These are phyloP conservation scores for Sporothrix schenckii DNA, from an alignment of 2,329 filamentous ascomycete genomes.

Conservation along the genomic window DNA sequence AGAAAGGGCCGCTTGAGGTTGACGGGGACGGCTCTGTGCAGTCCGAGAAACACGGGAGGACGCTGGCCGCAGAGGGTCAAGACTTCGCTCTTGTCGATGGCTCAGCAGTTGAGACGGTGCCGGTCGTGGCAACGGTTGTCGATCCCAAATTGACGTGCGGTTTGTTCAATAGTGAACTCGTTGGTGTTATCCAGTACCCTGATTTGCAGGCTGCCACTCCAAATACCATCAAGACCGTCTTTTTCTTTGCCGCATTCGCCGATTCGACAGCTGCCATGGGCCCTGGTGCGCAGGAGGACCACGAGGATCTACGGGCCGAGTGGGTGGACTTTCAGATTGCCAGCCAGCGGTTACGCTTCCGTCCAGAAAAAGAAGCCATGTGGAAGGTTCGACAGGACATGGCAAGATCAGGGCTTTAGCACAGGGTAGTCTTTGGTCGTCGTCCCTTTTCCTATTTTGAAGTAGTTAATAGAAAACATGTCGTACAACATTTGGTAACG, in stretches of 20 bases:
- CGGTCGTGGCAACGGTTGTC: neutral
- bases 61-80: neutral
- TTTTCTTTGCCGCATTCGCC: conserved; percentile 46
- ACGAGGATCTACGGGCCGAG: conserved; percentile 34
- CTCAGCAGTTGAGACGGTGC: neutral
- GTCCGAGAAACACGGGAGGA: neutral
- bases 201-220: conserved; percentile 43
- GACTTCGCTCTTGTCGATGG: neutral
- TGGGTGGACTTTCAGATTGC: conserved; percentile 33
- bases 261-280: conserved; percentile 33
- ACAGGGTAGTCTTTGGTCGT: neutral
- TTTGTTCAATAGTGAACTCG: conserved; percentile 44
- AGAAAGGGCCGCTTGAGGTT: neutral
- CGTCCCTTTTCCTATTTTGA: too few species aligned
- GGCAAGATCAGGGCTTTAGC: conserved; percentile 33
- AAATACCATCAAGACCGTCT: conserved; percentile 46
- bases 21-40: neutral
- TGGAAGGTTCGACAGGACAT: conserved; percentile 34
- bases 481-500: neutral
- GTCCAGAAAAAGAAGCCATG: conserved; percentile 30
- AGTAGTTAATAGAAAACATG: neutral
- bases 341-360: conserved; percentile 30
- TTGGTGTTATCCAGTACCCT: conserved; percentile 45
- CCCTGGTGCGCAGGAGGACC: conserved; percentile 33
- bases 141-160: conserved; percentile 40